phyloP scores from a whole-genome alignment of 352 stramenopile genomes.

The Phytophthora palmivora region DNA sequence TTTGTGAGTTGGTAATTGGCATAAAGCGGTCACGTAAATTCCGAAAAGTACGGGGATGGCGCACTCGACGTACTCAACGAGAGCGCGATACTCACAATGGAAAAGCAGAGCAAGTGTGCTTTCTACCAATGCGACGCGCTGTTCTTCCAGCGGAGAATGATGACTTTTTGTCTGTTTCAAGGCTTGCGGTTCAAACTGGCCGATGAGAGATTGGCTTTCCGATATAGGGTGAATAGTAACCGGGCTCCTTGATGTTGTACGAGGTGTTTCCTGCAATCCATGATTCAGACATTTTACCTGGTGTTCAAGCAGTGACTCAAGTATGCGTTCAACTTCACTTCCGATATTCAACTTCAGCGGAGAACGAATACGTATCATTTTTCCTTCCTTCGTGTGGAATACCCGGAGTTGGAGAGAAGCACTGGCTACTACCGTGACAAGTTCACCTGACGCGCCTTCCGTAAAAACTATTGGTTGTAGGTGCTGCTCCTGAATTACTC shows the following conservation, averaged over 20 bases:
- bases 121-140: conserved; percentile 10
- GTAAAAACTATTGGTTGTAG: background rate
- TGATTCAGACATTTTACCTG: conserved; percentile 1
- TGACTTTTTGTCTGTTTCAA: no score
- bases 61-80: conserved; percentile 38
- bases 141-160: conserved; percentile 2
- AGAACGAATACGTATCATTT: conserved; percentile 17
- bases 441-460: background rate
- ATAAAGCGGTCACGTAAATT: conserved; percentile 26
- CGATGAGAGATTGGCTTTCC: no score
- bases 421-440: conserved; percentile 7
- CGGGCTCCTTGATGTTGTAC: background rate
- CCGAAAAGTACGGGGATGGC: conserved; percentile 31
- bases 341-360: conserved; percentile 6
- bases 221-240: no score
- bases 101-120: conserved; percentile 34
- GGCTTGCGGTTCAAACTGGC: no score
- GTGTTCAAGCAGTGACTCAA: conserved; percentile 19
- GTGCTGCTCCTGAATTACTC: conserved; percentile 3
- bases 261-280: background rate
- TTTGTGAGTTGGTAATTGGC: conserved; percentile 11
- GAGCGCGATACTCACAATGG: conserved; percentile 31
- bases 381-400: conserved; percentile 15
- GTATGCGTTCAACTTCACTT: conserved; percentile 2
- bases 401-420: conserved; percentile 5